Conservation (phyloP, 2,329 filamentous ascomycete genomes). For the Venturiaceae sp. region DNA sequence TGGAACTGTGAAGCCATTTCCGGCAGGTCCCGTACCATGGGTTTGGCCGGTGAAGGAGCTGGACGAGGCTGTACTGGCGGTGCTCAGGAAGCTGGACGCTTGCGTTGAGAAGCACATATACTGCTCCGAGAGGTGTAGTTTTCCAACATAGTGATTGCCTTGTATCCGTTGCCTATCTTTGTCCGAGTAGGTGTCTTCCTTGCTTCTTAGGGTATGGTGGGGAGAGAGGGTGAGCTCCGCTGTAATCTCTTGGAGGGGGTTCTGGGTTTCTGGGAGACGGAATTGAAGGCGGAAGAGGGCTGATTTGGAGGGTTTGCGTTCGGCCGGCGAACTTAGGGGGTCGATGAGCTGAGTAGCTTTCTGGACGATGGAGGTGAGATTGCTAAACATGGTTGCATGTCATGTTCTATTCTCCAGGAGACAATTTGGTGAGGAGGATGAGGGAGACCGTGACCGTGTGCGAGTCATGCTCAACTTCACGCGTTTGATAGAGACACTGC, state of each 20-base stretch:
- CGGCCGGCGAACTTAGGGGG: slow-evolving; percentile 61
- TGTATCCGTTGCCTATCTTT: slow-evolving; percentile 54
- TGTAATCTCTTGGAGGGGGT: slow-evolving; percentile 89
- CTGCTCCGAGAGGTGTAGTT: slow-evolving; percentile 86
- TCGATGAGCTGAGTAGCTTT: slow-evolving; percentile 66
- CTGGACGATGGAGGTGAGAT: slow-evolving; percentile 75
- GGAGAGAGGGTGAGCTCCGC: slow-evolving; percentile 81
- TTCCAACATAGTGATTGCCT: slow-evolving; percentile 84
- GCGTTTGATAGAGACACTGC: background rate
- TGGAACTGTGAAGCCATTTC: slow-evolving; percentile 92
- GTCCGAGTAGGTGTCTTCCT: slow-evolving; percentile 43
- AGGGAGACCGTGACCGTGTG: background rate
- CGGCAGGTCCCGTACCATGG: slow-evolving; percentile 81
- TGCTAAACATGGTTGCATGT: slow-evolving; percentile 40
- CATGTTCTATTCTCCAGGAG: background rate
- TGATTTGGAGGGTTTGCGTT: slow-evolving; percentile 80
- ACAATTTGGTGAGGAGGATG: background rate
- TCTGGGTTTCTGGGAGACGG: slow-evolving; percentile 84
- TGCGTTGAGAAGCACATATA: slow-evolving; percentile 97
- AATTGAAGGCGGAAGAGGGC: slow-evolving; percentile 94
- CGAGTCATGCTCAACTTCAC: background rate
- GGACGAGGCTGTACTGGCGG: slow-evolving; percentile 69
- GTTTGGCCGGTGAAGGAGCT: slow-evolving; percentile 87
- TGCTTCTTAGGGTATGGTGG: slow-evolving; percentile 33
- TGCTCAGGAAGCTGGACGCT: slow-evolving; percentile 73